Base-by-base conservation (phyloP, 345 rosid genomes). In the Hypericum perforatum region DNA sequence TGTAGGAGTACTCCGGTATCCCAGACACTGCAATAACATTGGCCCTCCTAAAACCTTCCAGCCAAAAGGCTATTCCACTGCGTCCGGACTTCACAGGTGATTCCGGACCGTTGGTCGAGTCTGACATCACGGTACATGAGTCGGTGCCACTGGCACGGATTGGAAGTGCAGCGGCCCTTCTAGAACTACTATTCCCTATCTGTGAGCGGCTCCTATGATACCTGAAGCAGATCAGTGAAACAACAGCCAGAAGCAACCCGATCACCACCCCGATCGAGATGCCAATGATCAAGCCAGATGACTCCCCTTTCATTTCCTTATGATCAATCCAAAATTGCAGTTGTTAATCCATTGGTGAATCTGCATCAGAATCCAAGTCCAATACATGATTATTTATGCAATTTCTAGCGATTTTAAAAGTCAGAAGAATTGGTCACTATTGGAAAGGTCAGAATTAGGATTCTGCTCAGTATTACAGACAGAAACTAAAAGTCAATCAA, bases 201-300 rank as follows among this genome's bases (percentile, higher is more conserved):
- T 86, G 99, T 16, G 97, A 76, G 42, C 75, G 60, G 69, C 82
- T 89, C 62, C 94, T 78, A 16, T 84, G 90, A 65, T 77, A 86
- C 63, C 79, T 74, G 52, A 75, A 15, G 58, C 95, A 77, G 7
- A 80, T 65, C 39, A 89, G 65, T 9, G 76, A 76, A 14, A 75
- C 64, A 54, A 84, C 60, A 60, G 97, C 97, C 69, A 90, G 66
- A 52, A 77, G 50, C 63, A 89, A 82, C 41, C 99, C 99, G 13
- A 94, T 85, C 72, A 89, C 99, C 62, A 94, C 74, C 39, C 99
- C 99, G 4, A 81, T 76, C 3, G 95, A 86, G 63, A 84, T 83
- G 68, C 97, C 99, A 37, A 86, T 76, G 39, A 94, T 80, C 82
- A 94, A 70, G 12, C 94, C 95, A 14, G 89, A 74, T 2, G 95